Conservation (phyloP, 345 rosid species). For the Capsella bursapastoris region DNA sequence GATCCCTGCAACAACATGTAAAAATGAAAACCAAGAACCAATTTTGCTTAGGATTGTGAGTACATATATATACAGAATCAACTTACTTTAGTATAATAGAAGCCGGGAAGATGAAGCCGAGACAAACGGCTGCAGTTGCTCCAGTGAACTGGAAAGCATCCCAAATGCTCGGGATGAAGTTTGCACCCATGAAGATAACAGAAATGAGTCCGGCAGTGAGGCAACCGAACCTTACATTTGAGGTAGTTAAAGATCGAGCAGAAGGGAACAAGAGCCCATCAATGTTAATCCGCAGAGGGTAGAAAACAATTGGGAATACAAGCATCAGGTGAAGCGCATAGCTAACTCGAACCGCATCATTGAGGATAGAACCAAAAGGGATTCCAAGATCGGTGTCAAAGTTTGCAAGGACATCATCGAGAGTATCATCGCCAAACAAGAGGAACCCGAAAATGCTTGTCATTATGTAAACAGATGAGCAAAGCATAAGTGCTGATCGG, state of each 20-base stretch:
- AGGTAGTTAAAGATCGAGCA: conserved; percentile 56
- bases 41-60: background rate
- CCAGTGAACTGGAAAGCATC: conserved; percentile 76
- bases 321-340: conserved; percentile 92
- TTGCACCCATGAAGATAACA: conserved; percentile 60
- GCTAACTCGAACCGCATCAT: conserved; percentile 87
- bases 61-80: background rate
- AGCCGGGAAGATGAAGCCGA: conserved; percentile 71
- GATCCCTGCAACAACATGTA: conserved; percentile 50
- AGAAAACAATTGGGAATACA: conserved; percentile 86
- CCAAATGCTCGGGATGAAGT: conserved; percentile 74
- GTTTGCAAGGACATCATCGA: conserved; percentile 92
- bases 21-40: background rate
- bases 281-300: conserved; percentile 77
- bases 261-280: conserved; percentile 83
- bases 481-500: conserved; percentile 68
- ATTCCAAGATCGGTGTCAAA: conserved; percentile 84
- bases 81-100: conserved; percentile 58
- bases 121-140: conserved; percentile 71
- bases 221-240: conserved; percentile 64
- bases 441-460: conserved; percentile 89
- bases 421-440: conserved; percentile 82
- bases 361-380: conserved; percentile 74
- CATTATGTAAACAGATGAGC: conserved; percentile 81
- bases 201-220: conserved; percentile 57